These are phyloP conservation scores for Macrolepiota fuliginosa DNA, from an alignment of 768 basidiomycete species.

Conservation along the genomic window DNA sequence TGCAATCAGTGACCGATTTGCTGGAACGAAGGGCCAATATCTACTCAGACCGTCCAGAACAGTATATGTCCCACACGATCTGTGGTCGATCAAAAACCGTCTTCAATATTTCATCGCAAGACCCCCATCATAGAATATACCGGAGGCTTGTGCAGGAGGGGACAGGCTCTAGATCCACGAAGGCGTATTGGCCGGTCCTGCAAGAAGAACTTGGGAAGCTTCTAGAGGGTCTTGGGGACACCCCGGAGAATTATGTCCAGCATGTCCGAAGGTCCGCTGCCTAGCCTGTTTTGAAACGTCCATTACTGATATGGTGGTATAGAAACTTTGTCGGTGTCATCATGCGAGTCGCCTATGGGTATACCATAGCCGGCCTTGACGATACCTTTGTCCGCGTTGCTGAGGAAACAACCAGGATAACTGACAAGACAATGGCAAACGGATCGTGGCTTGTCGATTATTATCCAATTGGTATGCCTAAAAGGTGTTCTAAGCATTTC, in stretches of 20 bases:
- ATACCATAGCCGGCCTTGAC: conserved; percentile 28
- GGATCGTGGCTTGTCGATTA: conserved; percentile 46
- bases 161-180: conserved; percentile 32
- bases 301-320: neutral
- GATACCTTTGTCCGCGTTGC: conserved; percentile 38
- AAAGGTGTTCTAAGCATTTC: neutral
- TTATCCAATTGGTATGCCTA: conserved; percentile 31
- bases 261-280: conserved; percentile 36
- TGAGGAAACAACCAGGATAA: conserved; percentile 37
- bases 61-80: conserved; percentile 41
- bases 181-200: conserved; percentile 32
- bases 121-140: conserved; percentile 37
- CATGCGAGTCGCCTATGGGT: conserved; percentile 44
- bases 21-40: conserved; percentile 48
- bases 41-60: conserved; percentile 54
- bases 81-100: conserved; percentile 39
- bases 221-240: conserved; percentile 27
- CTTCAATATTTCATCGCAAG: conserved; percentile 41
- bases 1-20: conserved; percentile 41
- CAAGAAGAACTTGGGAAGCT: conserved; percentile 33
- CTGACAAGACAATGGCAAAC: conserved; percentile 36
- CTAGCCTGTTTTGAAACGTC: neutral
- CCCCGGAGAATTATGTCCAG: conserved; percentile 28
- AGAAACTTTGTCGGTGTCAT: conserved; percentile 39
- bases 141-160: conserved; percentile 38